phyloP scores from a whole-genome alignment of 768 basidiomycete species.

The Suillus subalutaceus region DNA sequence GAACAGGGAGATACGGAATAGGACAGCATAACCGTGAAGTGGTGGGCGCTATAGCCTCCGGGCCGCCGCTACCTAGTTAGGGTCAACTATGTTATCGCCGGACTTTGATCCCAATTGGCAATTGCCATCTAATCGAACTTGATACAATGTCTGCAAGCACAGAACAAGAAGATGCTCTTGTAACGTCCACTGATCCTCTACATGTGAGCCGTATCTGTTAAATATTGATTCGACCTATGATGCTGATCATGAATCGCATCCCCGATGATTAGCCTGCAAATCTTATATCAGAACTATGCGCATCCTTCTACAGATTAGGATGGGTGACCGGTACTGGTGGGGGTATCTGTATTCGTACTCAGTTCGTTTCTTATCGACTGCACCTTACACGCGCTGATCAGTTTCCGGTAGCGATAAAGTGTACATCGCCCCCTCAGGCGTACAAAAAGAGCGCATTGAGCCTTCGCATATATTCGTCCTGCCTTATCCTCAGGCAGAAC shows the following conservation, averaged over 20 bases:
- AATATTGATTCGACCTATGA: neutral
- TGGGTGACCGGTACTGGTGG: conserved; percentile 94
- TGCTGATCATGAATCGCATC: conserved; percentile 7
- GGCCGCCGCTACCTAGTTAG: too few species aligned
- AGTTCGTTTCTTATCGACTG: conserved; percentile 42
- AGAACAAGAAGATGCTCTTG: conserved; percentile 47
- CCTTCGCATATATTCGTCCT: conserved; percentile 88
- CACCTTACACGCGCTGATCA: neutral
- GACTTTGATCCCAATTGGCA: neutral
- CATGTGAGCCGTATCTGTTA: conserved; percentile 49
- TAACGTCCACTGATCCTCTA: conserved; percentile 60
- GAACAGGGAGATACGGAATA: too few species aligned
- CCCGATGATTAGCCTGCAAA: conserved; percentile 72
- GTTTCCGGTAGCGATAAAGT: conserved; percentile 60
- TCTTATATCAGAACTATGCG: conserved; percentile 84
- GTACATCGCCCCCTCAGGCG: conserved; percentile 86
- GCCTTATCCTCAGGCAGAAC: conserved; percentile 67
- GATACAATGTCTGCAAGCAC: conserved; percentile 3
- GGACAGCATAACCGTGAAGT: too few species aligned
- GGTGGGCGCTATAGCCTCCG: too few species aligned
- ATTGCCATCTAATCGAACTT: neutral
- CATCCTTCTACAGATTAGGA: conserved; percentile 82
- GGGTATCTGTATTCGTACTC: conserved; percentile 74
- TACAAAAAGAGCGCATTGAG: conserved; percentile 87
- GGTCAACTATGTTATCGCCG: neutral